Evolutionary conservation across 805 yeast species (phyloP).

Genomic region (Jamesozyma piceae): DNA sequence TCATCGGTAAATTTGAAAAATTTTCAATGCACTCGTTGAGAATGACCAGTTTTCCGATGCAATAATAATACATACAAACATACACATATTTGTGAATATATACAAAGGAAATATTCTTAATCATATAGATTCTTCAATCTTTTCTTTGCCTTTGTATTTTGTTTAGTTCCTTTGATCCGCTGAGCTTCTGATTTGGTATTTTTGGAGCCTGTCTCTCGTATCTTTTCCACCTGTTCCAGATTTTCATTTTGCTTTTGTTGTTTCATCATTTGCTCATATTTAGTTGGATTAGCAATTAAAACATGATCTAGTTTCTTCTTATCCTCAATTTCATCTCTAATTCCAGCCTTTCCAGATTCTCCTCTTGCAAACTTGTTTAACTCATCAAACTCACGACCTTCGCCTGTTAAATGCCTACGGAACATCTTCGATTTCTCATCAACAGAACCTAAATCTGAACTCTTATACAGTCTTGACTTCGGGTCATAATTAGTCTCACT

Average conservation of each 20-base stretch:
- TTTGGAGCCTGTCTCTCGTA: not conserved
- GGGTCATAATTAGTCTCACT: conserved; percentile 45
- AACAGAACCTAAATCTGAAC: conserved; percentile 27
- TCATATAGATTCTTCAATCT: conserved; percentile 19
- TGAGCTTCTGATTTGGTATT: conserved; percentile 10
- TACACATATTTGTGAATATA: no score
- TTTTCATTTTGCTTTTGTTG: not conserved
- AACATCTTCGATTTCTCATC: conserved; percentile 38
- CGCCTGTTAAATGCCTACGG: conserved; percentile 47
- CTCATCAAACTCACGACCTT: conserved; percentile 44
- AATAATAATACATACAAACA: not conserved
- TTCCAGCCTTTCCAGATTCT: conserved; percentile 25
- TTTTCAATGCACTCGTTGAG: conserved; percentile 1
- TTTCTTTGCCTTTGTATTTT: conserved; percentile 11
- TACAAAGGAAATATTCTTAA: no score
- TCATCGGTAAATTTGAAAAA: conserved; percentile 9
- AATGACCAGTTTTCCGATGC: no score
- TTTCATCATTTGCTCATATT: conserved; percentile 20
- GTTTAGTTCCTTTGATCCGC: conserved; percentile 17
- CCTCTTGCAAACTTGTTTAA: conserved; percentile 45
- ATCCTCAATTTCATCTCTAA: conserved; percentile 21
- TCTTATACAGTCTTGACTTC: conserved; percentile 36
- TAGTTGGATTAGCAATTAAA: conserved; percentile 30
- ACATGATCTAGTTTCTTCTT: conserved; percentile 24
- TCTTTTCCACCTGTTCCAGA: not conserved